These are phyloP conservation scores for Trichoderma sp. DNA, from an alignment of 2,329 filamentous ascomycete genomes.

Conservation along the genomic window DNA sequence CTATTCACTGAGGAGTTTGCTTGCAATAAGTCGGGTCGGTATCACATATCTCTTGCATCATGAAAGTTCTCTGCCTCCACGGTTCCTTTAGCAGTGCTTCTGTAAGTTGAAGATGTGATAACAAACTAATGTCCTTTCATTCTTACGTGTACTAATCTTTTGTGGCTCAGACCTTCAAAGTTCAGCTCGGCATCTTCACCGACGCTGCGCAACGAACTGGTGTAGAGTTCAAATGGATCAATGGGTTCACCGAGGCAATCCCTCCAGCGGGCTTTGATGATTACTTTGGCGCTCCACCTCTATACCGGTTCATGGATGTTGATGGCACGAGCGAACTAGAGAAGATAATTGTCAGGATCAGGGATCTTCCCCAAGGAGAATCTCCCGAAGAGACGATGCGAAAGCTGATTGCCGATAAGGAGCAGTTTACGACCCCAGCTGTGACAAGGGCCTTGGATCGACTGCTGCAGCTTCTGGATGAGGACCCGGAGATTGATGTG, in stretches of 20 bases:
- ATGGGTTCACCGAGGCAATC: constrained; percentile 48
- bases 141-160: background rate
- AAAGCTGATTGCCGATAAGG: constrained; percentile 40
- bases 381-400: constrained; percentile 56
- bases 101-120: background rate
- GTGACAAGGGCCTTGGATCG: constrained; percentile 23
- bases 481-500: constrained; percentile 35
- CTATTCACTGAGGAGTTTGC: background rate
- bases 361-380: constrained; percentile 51
- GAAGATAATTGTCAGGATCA: constrained; percentile 49
- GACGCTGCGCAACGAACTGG: constrained; percentile 22
- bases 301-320: constrained; percentile 53
- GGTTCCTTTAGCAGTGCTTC: constrained; percentile 57
- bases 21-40: background rate
- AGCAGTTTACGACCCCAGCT: constrained; percentile 21
- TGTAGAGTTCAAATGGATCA: constrained; percentile 46
- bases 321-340: constrained; percentile 43
- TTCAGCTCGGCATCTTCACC: constrained; percentile 44
- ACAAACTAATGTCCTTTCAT: background rate
- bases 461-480: constrained; percentile 45
- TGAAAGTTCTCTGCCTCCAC: constrained; percentile 57
- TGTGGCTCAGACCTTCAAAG: constrained; percentile 49
- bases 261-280: constrained; percentile 54
- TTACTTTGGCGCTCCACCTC: constrained; percentile 55
- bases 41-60: constrained; percentile 25